Conservation (phyloP, 2,329 filamentous ascomycete species). For the Epichloe festucae region DNA sequence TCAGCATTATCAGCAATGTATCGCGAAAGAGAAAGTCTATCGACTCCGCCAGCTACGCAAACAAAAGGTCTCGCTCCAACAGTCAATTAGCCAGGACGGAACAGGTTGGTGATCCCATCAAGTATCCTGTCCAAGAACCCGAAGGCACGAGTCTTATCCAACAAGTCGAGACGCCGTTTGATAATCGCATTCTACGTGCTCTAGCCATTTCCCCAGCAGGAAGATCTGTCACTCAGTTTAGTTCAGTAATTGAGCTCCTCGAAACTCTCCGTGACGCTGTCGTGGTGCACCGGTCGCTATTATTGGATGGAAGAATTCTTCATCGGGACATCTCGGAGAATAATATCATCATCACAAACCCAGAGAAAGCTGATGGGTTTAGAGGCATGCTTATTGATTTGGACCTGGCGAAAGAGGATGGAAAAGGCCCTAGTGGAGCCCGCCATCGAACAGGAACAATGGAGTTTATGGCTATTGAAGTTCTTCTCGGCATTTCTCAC, state of each 20-base stretch:
- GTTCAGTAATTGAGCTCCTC: slow-evolving; percentile 3
- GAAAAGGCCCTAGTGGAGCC: no score
- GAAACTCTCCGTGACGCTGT: slow-evolving; percentile 6
- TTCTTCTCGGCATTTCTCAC: no score
- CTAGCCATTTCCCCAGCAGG: not conserved
- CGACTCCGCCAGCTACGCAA: not conserved
- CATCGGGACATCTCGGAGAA: no score
- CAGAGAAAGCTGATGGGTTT: no score
- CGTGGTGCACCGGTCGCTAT: no score
- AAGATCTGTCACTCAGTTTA: slow-evolving; percentile 4
- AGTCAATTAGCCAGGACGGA: not conserved
- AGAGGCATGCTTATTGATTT: no score
- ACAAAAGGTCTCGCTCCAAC: slow-evolving; percentile 1
- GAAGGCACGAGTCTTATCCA: slow-evolving; percentile 1
- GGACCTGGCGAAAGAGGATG: no score
- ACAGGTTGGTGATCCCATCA: not conserved
- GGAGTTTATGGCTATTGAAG: no score
- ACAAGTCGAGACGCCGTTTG: not conserved
- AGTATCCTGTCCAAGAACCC: not conserved
- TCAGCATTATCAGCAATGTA: not conserved
- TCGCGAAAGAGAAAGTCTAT: not conserved
- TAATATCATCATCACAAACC: no score
- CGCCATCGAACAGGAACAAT: no score
- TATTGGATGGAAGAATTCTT: no score
- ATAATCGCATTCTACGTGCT: slow-evolving; percentile 3